phyloP scores from a whole-genome alignment of 2,329 filamentous ascomycete species.

The Esteya vermicola region DNA sequence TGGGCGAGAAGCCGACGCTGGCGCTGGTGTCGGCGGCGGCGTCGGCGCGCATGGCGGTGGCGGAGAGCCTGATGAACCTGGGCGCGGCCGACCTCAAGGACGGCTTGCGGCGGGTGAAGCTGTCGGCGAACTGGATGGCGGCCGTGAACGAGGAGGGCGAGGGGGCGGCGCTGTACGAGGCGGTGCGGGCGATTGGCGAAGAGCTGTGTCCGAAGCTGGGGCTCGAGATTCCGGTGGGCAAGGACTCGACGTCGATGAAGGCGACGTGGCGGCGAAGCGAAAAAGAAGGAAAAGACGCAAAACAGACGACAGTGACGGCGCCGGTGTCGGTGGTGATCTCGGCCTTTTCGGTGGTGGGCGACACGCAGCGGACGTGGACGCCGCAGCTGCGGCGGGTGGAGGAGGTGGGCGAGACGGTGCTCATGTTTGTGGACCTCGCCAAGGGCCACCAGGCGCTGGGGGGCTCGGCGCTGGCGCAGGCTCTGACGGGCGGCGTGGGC shows the following conservation, averaged over 20 bases:
- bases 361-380: conserved; percentile 84
- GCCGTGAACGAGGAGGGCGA: conserved; percentile 89
- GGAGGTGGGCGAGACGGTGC: conserved; percentile 75
- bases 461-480: conserved; percentile 82
- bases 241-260: conserved; percentile 99
- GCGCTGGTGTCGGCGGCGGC: conserved; percentile 82
- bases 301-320: conserved; percentile 75
- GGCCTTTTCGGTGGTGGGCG: conserved; percentile 72
- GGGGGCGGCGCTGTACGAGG: conserved; percentile 83
- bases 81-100: conserved; percentile 52
- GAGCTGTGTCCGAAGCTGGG: conserved; percentile 83
- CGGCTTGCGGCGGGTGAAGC: conserved; percentile 65
- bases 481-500: conserved; percentile 74
- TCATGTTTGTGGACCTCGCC: conserved; percentile 86
- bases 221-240: conserved; percentile 88
- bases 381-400: conserved; percentile 71
- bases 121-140: conserved; percentile 98
- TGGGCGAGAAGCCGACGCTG: conserved; percentile 83
- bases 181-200: conserved; percentile 84
- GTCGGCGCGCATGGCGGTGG: conserved; percentile 92
- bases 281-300: conserved; percentile 31
- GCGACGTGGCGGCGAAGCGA: conserved; percentile 65
- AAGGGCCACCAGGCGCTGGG: conserved; percentile 69
- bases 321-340: conserved; percentile 86
- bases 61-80: conserved; percentile 84